These are phyloP conservation scores for Phyllosticta paracitricarpa DNA, from an alignment of 2,329 filamentous ascomycete genomes.

Conservation along the genomic window DNA sequence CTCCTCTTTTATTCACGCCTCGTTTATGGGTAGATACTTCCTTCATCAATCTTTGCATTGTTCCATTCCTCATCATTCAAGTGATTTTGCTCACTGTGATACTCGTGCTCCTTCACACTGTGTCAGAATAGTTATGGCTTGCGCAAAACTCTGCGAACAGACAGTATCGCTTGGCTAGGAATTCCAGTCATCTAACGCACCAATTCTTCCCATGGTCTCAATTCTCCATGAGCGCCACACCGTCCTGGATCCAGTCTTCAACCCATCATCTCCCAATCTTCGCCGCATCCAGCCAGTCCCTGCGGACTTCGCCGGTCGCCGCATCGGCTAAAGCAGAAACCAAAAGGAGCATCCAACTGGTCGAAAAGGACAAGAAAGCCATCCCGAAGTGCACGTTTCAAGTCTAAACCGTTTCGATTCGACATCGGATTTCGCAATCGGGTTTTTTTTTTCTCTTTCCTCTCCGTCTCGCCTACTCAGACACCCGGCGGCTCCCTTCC, in stretches of 20 bases:
- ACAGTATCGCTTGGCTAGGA: no score
- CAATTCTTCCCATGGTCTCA: no score
- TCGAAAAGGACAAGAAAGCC: no score
- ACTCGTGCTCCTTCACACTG: not conserved
- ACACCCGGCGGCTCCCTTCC: not conserved
- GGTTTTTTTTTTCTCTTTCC: not conserved
- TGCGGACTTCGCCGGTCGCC: no score
- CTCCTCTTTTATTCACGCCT: not conserved
- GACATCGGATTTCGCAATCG: not conserved
- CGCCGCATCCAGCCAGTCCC: not conserved
- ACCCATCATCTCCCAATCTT: not conserved
- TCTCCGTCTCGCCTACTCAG: not conserved
- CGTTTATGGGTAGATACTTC: not conserved
- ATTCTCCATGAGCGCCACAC: not conserved
- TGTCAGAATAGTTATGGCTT: not conserved
- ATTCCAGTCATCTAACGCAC: no score
- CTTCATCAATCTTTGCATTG: not conserved
- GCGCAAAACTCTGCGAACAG: no score
- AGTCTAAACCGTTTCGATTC: not conserved
- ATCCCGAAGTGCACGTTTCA: not conserved
- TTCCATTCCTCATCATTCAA: not conserved
- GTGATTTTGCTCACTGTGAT: not conserved
- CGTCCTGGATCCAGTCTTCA: not conserved
- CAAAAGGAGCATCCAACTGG: no score
- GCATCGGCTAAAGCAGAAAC: no score